phyloP scores from a whole-genome alignment of 148 eudicot species.

The Persicaria tinctoria region DNA sequence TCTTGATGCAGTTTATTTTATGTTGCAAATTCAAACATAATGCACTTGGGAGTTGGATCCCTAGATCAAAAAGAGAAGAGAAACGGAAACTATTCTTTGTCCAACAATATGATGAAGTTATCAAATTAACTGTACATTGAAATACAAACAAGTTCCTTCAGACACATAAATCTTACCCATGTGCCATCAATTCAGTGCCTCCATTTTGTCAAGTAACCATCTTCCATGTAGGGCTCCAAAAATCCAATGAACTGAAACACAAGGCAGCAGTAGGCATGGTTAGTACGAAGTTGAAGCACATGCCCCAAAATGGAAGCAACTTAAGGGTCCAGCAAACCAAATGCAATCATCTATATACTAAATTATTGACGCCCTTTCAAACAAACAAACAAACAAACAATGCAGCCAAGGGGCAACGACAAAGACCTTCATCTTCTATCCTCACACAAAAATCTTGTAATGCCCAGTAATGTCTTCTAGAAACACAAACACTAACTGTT shows the following conservation, averaged over 20 bases:
- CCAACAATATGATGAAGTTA: not conserved
- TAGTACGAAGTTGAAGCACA: not conserved
- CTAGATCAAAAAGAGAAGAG: too few relatives aligned
- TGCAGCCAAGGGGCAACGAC: not conserved
- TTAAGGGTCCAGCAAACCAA: conserved; percentile 5
- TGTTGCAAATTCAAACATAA: too few relatives aligned
- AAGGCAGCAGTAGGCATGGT: not conserved
- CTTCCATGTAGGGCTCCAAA: conserved; percentile 70
- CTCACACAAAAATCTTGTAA: not conserved
- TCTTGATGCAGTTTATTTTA: too few relatives aligned
- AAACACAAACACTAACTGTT: not conserved
- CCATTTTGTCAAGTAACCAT: conserved; percentile 63
- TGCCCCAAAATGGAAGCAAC: not conserved
- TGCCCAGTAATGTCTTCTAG: not conserved
- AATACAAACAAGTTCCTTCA: not conserved
- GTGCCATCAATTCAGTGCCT: conserved; percentile 31
- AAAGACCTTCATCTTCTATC: not conserved
- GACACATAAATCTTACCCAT: not conserved
- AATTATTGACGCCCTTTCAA: not conserved
- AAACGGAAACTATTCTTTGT: too few relatives aligned
- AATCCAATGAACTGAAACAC: conserved; percentile 75
- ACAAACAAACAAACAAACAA: not conserved
- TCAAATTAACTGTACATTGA: not conserved
- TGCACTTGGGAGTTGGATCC: too few relatives aligned
- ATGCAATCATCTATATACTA: not conserved